Base-by-base conservation (phyloP, 1,284 basidiomycete genomes). In the Neonothopanus nambi region DNA sequence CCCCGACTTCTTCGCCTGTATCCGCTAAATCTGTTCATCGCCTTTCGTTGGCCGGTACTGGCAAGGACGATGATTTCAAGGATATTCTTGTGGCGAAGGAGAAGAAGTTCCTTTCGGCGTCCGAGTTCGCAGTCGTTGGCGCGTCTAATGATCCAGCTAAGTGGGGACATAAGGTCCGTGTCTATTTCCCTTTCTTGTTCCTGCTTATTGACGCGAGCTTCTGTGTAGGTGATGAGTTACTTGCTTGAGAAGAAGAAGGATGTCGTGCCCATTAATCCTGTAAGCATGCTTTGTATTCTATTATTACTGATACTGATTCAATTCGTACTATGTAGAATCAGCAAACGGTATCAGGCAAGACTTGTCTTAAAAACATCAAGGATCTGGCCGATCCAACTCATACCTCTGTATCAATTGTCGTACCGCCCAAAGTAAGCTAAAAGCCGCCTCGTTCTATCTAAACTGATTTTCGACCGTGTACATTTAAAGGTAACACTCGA, bases 401-500 rank as follows among this genome's bases (percentile, higher is more conserved):
- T 57, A 94, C 91, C 0, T 86, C 87, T 11, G 74, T 94, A 54
- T 89, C 87, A 61, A 81, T 94, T 57, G 80, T 94, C 63, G 93
- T 91, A 7, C 81, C 85, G 48, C 80, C 88, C 23, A 82, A 82
- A 70, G 84, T 85, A 59, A 33, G 67, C 58, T 28, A 9, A 18
- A 20, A 36, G 13, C 18, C 5, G 13, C 28, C n/a, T n/a, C 38
- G 13, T 41, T 37, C 56, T 20, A 49, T 35, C 36, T n/a, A 37
- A 17, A 39, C 24, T 46, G 17, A 51, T 56, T 20, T 54, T 65
- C 26, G 66, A 4, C 24, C 8, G 13, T n/a, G n/a, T n/a, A 37
- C 2, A 20, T 11, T 23, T n/a, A 8, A 13, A 91, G 86, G 72
- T 91, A 44, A 89, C 89, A 8, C 76, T 89, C 41, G 73, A 72